Conservation (phyloP, 805 yeast genomes). For the Ogataea naganishii region DNA sequence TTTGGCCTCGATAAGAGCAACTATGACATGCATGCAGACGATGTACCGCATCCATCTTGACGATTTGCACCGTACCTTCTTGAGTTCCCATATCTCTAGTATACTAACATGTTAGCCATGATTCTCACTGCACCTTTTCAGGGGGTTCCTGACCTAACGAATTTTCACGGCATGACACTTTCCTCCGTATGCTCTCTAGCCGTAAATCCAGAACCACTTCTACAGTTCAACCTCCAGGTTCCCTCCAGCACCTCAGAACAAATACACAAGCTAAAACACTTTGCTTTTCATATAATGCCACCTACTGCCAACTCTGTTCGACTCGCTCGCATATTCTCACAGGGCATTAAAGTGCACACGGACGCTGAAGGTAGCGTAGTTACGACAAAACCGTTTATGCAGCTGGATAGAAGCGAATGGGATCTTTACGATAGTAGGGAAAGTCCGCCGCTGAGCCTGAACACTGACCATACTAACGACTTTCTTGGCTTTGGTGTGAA, state of each 20-base stretch:
- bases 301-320: slow-evolving; percentile 47
- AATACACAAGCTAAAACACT: slow-evolving; percentile 44
- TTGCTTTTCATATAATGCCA: slow-evolving; percentile 71
- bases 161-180: slow-evolving; percentile 68
- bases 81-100: no score
- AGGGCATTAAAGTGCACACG: slow-evolving; percentile 35
- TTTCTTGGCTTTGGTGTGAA: slow-evolving; percentile 14
- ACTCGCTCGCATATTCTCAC: slow-evolving; percentile 58
- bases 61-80: no score
- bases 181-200: slow-evolving; percentile 83
- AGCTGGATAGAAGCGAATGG: slow-evolving; percentile 29
- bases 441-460: slow-evolving; percentile 7
- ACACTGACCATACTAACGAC: slow-evolving; percentile 7
- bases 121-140: slow-evolving; percentile 41
- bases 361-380: slow-evolving; percentile 20
- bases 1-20: no score
- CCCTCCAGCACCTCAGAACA: slow-evolving; percentile 76
- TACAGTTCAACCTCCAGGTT: slow-evolving; percentile 79
- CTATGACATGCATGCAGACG: no score
- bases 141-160: slow-evolving; percentile 10
- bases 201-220: slow-evolving; percentile 63
- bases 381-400: slow-evolving; percentile 46
- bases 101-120: slow-evolving; percentile 40
- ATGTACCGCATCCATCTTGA: no score
- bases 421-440: slow-evolving; percentile 18